Conservation (phyloP, 805 yeast species). For the Pichia scutulata region DNA sequence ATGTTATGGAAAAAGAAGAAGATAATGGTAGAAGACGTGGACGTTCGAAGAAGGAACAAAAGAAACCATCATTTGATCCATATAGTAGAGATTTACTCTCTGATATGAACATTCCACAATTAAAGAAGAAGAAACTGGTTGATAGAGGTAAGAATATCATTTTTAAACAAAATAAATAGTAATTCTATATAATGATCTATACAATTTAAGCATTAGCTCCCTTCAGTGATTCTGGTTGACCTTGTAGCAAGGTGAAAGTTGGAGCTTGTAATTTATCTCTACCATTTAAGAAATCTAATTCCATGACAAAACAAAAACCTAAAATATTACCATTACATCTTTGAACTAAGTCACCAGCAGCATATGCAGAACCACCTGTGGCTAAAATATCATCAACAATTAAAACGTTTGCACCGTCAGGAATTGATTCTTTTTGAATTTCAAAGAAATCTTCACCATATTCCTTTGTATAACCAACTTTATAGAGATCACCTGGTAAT, state of each 20-base stretch:
- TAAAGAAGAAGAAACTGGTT: constrained; percentile 22
- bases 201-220: constrained; percentile 3
- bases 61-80: constrained; percentile 50
- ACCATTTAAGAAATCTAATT: constrained; percentile 90
- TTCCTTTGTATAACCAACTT: constrained; percentile 78
- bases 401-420: constrained; percentile 71
- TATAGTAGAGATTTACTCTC: constrained; percentile 30
- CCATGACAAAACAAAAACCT: constrained; percentile 87
- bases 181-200: neutral
- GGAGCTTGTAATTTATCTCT: constrained; percentile 81
- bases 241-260: constrained; percentile 80
- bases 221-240: constrained; percentile 54
- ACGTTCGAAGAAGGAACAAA: constrained; percentile 13
- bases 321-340: constrained; percentile 62
- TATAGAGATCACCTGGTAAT: constrained; percentile 75
- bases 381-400: constrained; percentile 96
- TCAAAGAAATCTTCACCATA: constrained; percentile 89
- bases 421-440: constrained; percentile 76
- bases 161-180: constrained; percentile 19
- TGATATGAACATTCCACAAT: constrained; percentile 16
- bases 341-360: constrained; percentile 80
- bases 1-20: constrained; percentile 13
- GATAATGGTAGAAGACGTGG: constrained; percentile 12
- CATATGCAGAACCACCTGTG: constrained; percentile 94
- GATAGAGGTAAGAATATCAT: constrained; percentile 24